Evolutionary conservation across 2,329 filamentous ascomycete genomes (phyloP).

Genomic region (Davidsoniella neocaledoniae): DNA sequence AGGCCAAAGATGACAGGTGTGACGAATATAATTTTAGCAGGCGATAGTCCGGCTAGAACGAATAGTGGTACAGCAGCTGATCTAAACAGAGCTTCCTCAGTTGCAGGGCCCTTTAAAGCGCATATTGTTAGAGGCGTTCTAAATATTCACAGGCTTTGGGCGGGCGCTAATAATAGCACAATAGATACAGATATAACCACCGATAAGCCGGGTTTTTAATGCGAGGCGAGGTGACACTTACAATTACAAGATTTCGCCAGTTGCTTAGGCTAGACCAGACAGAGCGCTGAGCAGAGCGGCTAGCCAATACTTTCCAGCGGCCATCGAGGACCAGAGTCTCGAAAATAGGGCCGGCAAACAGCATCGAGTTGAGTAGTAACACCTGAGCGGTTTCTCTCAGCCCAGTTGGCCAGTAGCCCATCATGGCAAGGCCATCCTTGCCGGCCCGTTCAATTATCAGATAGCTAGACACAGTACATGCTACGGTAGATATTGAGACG

Average conservation of each 20-base stretch:
- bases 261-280: constrained; percentile 57
- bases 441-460: constrained; percentile 33
- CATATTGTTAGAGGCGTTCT: constrained; percentile 6
- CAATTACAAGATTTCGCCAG: constrained; percentile 76
- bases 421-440: constrained; percentile 25
- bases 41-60: constrained; percentile 46
- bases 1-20: constrained; percentile 84
- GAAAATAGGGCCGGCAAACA: constrained; percentile 76
- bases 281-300: constrained; percentile 36
- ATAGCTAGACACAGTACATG: constrained; percentile 46
- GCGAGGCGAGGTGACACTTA: constrained; percentile 28
- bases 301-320: constrained; percentile 48
- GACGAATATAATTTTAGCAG: constrained; percentile 51
- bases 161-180: background rate
- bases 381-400: constrained; percentile 44
- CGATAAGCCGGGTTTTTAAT: background rate
- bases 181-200: background rate
- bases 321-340: constrained; percentile 60
- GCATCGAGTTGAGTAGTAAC: constrained; percentile 54
- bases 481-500: constrained; percentile 57
- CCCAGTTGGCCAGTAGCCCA: constrained; percentile 70
- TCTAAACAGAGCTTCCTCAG: constrained; percentile 88
- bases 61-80: constrained; percentile 72
- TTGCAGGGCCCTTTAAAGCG: constrained; percentile 46
- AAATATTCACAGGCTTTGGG: background rate